These are phyloP conservation scores for Aspergillus bertholletiae DNA, from an alignment of 495 filamentous ascomycete genomes.

Conservation along the genomic window DNA sequence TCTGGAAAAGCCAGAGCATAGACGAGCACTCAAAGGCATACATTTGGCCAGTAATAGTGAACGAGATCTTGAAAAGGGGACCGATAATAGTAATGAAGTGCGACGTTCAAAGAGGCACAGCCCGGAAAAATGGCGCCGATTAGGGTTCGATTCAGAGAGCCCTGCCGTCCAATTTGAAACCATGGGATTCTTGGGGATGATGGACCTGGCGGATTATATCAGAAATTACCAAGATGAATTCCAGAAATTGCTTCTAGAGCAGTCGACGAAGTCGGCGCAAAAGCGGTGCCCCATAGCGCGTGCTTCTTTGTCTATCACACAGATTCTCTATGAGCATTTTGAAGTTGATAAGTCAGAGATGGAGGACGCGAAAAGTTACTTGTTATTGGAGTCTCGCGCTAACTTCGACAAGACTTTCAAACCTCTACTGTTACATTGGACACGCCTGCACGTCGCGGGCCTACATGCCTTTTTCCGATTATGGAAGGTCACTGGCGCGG, in stretches of 20 bases:
- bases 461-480: constrained; percentile 87
- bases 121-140: constrained; percentile 87
- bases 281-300: constrained; percentile 86
- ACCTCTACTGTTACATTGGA: constrained; percentile 91
- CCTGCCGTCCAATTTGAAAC: constrained; percentile 81
- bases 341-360: constrained; percentile 84
- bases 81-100: constrained; percentile 37
- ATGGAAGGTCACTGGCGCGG: constrained; percentile 86
- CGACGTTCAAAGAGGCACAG: constrained; percentile 65
- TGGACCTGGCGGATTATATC: constrained; percentile 94
- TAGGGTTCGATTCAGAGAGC: constrained; percentile 90
- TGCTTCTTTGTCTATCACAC: constrained; percentile 82
- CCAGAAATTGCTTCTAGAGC: constrained; percentile 87
- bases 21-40: constrained; percentile 78
- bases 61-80: constrained; percentile 29
- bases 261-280: constrained; percentile 66
- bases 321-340: constrained; percentile 91
- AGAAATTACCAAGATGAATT: constrained; percentile 86
- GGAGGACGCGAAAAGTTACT: constrained; percentile 75
- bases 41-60: constrained; percentile 79
- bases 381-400: constrained; percentile 70
- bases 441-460: constrained; percentile 83
- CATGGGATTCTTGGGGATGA: constrained; percentile 90
- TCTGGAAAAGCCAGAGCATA: constrained; percentile 82
- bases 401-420: constrained; percentile 84